phyloP scores from a whole-genome alignment of 2,329 filamentous ascomycete genomes.

The Ceratocystis alfenasii region DNA sequence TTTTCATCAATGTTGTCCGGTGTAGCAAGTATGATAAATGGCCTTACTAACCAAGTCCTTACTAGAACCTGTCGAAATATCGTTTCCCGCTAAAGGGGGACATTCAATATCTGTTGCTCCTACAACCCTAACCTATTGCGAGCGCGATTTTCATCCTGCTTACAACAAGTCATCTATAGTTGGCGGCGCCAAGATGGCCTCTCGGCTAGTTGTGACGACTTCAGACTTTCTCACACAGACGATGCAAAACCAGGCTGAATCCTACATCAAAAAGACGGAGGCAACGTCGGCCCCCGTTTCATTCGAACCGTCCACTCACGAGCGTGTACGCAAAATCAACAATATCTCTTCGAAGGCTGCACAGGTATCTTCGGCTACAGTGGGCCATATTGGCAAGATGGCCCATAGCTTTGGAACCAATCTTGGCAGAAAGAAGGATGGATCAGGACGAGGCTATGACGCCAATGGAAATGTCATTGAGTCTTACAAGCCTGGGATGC shows the following conservation, averaged over 20 bases:
- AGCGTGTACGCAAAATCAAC: constrained; percentile 77
- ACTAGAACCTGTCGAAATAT: constrained; percentile 63
- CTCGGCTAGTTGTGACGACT: constrained; percentile 80
- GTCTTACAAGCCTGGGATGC: constrained; percentile 72
- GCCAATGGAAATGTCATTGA: constrained; percentile 54
- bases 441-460: constrained; percentile 48
- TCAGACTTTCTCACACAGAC: constrained; percentile 68
- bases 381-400: constrained; percentile 68
- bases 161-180: constrained; percentile 82
- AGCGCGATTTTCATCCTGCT: constrained; percentile 72
- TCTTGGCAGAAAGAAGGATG: constrained; percentile 46
- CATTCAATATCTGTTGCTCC: constrained; percentile 55
- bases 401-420: constrained; percentile 83
- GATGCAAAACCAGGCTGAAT: constrained; percentile 65
- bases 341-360: constrained; percentile 72
- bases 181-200: constrained; percentile 74
- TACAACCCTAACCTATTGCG: constrained; percentile 57
- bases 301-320: constrained; percentile 75
- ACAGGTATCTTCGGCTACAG: constrained; percentile 69
- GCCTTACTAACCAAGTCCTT: constrained; percentile 7
- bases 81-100: constrained; percentile 55
- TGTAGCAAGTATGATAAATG: background rate
- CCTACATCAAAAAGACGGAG: constrained; percentile 67
- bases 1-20: background rate
- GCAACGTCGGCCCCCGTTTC: constrained; percentile 70